Conservation (phyloP, 2,329 filamentous ascomycete species). For the Aspergillus sergii region DNA sequence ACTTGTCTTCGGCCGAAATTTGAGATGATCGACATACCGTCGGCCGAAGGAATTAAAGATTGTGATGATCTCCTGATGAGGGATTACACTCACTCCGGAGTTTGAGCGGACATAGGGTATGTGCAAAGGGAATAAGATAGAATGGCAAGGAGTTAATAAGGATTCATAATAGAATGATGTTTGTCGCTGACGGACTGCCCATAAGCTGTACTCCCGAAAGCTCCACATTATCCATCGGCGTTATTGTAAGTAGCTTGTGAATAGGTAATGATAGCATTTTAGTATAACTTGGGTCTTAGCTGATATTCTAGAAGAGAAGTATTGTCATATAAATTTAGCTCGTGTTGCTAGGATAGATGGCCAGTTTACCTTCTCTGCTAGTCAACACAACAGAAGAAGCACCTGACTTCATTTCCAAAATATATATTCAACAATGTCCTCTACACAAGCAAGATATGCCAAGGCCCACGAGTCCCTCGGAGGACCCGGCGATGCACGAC, state of each 20-base stretch:
- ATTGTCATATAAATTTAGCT: background rate
- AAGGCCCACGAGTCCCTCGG: background rate
- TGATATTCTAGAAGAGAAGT: background rate
- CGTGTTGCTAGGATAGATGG: background rate
- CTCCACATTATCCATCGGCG: background rate
- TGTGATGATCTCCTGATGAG: background rate
- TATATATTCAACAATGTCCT: background rate
- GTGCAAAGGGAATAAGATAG: background rate
- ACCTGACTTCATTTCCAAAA: background rate
- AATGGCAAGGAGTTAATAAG: background rate
- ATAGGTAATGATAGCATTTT: background rate
- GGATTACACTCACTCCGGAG: background rate
- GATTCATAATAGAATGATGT: background rate
- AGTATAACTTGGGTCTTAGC: background rate
- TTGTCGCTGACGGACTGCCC: background rate
- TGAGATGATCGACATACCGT: background rate
- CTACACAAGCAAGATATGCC: background rate
- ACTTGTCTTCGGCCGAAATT: background rate
- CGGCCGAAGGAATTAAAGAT: background rate
- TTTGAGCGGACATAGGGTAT: background rate
- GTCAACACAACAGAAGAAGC: background rate
- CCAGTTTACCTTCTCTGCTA: background rate
- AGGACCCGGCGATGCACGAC: conserved; percentile 27
- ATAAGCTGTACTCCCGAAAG: background rate
- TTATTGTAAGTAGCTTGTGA: background rate